Evolutionary conservation across 2,329 filamentous ascomycete genomes (phyloP).

Genomic region (Colletotrichum sp.): DNA sequence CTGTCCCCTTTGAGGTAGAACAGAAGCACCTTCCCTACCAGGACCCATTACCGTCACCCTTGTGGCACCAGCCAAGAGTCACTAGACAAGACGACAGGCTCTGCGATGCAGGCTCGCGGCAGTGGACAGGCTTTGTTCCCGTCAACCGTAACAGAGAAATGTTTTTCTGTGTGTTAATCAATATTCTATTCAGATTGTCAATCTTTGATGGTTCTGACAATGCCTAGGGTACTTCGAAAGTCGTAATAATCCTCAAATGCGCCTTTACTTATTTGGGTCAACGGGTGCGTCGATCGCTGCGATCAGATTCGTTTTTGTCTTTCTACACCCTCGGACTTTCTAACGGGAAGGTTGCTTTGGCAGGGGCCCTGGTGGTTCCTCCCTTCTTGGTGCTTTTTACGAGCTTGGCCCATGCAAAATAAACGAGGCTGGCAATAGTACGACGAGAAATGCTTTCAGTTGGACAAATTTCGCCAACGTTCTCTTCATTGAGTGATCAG

Average conservation of each 20-base stretch:
- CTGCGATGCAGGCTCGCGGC: constrained; percentile 16
- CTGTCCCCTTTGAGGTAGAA: not conserved
- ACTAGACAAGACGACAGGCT: not conserved
- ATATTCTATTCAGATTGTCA: not conserved
- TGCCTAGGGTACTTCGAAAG: not conserved
- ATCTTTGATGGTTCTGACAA: not conserved
- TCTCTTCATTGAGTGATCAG: not conserved
- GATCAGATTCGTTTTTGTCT: not conserved
- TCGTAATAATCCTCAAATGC: not conserved
- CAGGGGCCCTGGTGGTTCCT: constrained; percentile 21
- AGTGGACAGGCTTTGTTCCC: constrained; percentile 16
- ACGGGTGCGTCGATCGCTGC: not conserved
- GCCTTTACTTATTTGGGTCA: not conserved
- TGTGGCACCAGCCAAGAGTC: not conserved
- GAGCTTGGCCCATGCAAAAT: constrained; percentile 24
- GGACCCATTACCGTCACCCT: not conserved
- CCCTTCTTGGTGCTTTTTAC: constrained; percentile 22
- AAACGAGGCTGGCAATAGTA: constrained; percentile 5
- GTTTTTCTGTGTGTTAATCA: not conserved
- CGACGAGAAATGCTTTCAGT: not conserved
- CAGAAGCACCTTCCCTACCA: not conserved
- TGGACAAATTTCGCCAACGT: not conserved
- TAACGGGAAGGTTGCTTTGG: not conserved
- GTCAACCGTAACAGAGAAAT: constrained; percentile 4
- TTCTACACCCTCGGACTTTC: not conserved